phyloP scores from a whole-genome alignment of 2,329 filamentous ascomycete genomes.

The Tolypocladium pustulatum region DNA sequence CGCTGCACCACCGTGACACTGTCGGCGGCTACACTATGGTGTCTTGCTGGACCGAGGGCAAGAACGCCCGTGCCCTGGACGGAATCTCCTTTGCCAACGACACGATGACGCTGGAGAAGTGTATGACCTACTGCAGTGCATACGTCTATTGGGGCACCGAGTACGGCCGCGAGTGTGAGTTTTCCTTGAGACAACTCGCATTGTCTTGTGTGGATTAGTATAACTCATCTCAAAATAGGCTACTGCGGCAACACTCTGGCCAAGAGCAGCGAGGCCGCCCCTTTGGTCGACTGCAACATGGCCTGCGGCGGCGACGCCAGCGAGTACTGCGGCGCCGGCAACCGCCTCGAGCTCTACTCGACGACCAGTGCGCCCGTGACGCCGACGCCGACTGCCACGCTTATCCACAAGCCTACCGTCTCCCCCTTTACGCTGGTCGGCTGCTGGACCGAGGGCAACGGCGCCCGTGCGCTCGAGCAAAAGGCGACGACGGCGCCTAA shows the following conservation, averaged over 20 bases:
- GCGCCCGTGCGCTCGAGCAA: slow-evolving; percentile 22
- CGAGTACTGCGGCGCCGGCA: slow-evolving; percentile 31
- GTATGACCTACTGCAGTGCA: slow-evolving; percentile 32
- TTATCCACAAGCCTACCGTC: slow-evolving; percentile 11
- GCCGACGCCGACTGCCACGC: slow-evolving; percentile 17
- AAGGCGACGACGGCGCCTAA: slow-evolving; percentile 11
- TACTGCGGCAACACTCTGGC: slow-evolving; percentile 36
- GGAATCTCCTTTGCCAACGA: slow-evolving; percentile 31
- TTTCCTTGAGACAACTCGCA: too few relatives aligned
- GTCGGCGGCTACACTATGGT: slow-evolving; percentile 33
- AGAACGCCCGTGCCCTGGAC: slow-evolving; percentile 29
- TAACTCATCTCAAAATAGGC: slow-evolving; percentile 12
- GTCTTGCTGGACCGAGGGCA: slow-evolving; percentile 39
- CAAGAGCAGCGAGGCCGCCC: slow-evolving; percentile 14
- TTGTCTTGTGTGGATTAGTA: not conserved
- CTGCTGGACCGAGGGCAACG: slow-evolving; percentile 28
- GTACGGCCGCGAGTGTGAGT: slow-evolving; percentile 39
- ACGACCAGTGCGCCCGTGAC: slow-evolving; percentile 23
- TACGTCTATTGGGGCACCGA: slow-evolving; percentile 40
- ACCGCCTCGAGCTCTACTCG: slow-evolving; percentile 32
- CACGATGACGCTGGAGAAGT: slow-evolving; percentile 38
- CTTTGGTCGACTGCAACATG: slow-evolving; percentile 25
- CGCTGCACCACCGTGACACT: slow-evolving; percentile 19
- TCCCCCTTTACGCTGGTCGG: slow-evolving; percentile 22
- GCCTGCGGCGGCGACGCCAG: slow-evolving; percentile 28